Conservation (phyloP, 305 asterid species). For the Rubia tinctorum region DNA sequence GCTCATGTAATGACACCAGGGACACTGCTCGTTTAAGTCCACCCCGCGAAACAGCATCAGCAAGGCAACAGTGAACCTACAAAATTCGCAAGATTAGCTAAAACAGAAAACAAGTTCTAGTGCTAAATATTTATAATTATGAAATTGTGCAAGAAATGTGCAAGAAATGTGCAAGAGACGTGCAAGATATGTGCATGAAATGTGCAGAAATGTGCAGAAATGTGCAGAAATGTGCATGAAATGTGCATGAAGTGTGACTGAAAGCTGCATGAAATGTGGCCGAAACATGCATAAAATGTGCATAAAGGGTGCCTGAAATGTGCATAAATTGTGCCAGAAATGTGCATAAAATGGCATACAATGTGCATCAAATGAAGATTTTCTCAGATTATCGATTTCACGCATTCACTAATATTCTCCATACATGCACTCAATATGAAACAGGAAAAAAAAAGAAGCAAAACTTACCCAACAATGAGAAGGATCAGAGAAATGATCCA, state of each 20-base stretch:
- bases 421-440: neutral
- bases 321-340: too few species aligned
- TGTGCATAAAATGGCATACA: too few species aligned
- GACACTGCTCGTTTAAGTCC: conserved; percentile 39
- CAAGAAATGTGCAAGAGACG: neutral
- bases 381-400: neutral
- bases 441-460: neutral
- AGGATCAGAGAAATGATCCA: conserved; percentile 38
- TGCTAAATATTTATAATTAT: neutral
- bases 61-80: conserved; percentile 32
- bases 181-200: neutral
- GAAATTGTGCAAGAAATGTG: neutral
- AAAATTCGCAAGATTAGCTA: neutral
- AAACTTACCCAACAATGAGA: conserved; percentile 44
- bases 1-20: conserved; percentile 53
- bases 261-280: neutral
- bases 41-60: conserved; percentile 45
- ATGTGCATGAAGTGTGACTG: neutral
- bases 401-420: neutral
- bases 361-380: neutral
- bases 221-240: neutral
- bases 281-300: neutral
- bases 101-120: neutral
- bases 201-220: neutral
- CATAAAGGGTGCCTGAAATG: too few species aligned